Evolutionary conservation across 495 filamentous ascomycete genomes (phyloP).

Genomic region (Cudoniella acicularis): DNA sequence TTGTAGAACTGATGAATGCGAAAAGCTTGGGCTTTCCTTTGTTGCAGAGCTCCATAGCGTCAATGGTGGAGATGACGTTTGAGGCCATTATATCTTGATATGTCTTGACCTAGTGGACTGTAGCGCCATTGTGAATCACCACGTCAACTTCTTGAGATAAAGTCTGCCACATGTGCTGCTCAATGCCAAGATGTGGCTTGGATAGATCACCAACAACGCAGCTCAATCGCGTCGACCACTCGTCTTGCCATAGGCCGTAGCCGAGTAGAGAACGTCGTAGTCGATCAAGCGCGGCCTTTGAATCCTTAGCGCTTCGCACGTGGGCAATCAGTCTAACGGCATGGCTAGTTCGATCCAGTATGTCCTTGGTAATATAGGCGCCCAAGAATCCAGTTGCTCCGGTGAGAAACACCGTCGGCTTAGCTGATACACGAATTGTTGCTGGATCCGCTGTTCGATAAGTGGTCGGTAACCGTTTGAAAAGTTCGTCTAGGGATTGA

Average conservation of each 20-base stretch:
- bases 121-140: slow-evolving; percentile 88
- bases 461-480: slow-evolving; percentile 37
- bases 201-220: slow-evolving; percentile 71
- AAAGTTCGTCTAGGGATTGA: too few species aligned
- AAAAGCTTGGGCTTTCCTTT: slow-evolving; percentile 76
- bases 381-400: slow-evolving; percentile 93
- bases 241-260: slow-evolving; percentile 74
- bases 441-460: slow-evolving; percentile 35
- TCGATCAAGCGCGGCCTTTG: slow-evolving; percentile 45
- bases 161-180: slow-evolving; percentile 55
- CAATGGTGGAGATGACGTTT: slow-evolving; percentile 80
- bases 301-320: slow-evolving; percentile 65
- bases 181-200: slow-evolving; percentile 67
- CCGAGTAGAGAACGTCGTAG: slow-evolving; percentile 51
- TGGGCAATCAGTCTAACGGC: slow-evolving; percentile 65
- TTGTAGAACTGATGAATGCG: slow-evolving; percentile 83
- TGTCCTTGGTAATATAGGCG: slow-evolving; percentile 72
- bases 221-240: slow-evolving; percentile 59
- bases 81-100: slow-evolving; percentile 71
- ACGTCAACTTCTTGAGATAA: slow-evolving; percentile 66
- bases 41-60: slow-evolving; percentile 70
- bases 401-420: slow-evolving; percentile 68
- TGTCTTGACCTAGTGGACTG: slow-evolving; percentile 83
- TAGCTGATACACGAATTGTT: slow-evolving; percentile 26
- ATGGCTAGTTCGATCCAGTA: slow-evolving; percentile 57